Evolutionary conservation across 495 filamentous ascomycete genomes (phyloP), one percentile per base, ranked within the genome.

Genomic region (Rhypophila decipiens): DNA sequence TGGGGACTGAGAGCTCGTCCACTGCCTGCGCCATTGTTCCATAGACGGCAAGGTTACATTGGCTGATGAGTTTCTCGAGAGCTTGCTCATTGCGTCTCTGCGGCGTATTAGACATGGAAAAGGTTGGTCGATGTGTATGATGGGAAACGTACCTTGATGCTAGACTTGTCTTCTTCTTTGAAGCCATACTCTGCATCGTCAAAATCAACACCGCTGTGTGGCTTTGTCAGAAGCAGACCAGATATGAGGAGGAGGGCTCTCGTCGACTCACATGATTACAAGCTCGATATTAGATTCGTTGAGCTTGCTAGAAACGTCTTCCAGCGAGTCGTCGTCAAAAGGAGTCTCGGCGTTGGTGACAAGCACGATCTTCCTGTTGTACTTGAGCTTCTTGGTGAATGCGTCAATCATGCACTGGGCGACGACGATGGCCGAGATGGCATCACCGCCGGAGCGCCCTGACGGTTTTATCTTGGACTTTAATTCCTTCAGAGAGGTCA

Each of bases 141-240:
- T 23, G n/a, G n/a, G n/a, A n/a, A n/a, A n/a, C 37, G 24, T 53
- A 82, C 78, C 74, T 96, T 96, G 46, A 61, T 49, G 2, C 55
- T 47, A 41, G 79, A 71, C 64, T 99, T 99, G 54, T 86, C 80
- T 64, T 99, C 91, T 70, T 99, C 91, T 63, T 91, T 94, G 57
- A 87, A 85, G 22, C 90, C 90, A 57, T 82, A 96, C 24, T 95
- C 90, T 3, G 81, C 59, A 68, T 96, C 94, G 55, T 99, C 90
- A 62, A 97, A 97, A 66, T 99, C 93, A 21, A 90, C 77, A 5
- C 93, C 93, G 43, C 89, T 95, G 38, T 31, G 11, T 12, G 9
- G 33, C 27, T 24, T 15, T 15, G 51, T 51, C 9, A 54, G 44
- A 45, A 19, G 9, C 19, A 19, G 11, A 17, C 2, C 12, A 17